These are phyloP conservation scores for Teratosphaeria pseudoeucalypti DNA, from an alignment of 2,329 filamentous ascomycete species.

Conservation along the genomic window DNA sequence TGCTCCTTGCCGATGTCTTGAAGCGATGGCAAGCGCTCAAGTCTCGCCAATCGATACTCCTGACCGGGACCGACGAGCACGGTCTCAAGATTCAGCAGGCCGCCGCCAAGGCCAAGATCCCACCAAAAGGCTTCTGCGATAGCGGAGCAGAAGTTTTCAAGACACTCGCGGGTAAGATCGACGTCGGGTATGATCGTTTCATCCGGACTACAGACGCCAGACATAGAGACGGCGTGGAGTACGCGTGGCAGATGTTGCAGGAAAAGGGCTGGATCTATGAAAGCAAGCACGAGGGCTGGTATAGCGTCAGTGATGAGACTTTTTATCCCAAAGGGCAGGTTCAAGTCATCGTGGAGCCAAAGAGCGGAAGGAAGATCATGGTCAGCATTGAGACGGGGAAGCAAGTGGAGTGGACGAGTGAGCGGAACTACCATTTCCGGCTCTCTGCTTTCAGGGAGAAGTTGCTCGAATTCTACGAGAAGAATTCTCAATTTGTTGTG, in stretches of 20 bases:
- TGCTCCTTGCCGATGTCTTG: constrained; percentile 80
- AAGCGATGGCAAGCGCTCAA: constrained; percentile 83
- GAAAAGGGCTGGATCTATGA: constrained; percentile 72
- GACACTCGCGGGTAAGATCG: constrained; percentile 57
- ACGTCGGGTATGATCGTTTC: constrained; percentile 73
- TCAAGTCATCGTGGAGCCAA: constrained; percentile 62
- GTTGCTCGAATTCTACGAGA: constrained; percentile 67
- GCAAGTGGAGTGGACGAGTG: constrained; percentile 88
- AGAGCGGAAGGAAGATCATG: constrained; percentile 74
- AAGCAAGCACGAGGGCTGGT: constrained; percentile 86
- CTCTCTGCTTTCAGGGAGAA: constrained; percentile 72
- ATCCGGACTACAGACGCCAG: constrained; percentile 80
- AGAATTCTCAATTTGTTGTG: constrained; percentile 67
- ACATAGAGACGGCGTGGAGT: constrained; percentile 74
- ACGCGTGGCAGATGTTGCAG: constrained; percentile 76
- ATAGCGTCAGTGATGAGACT: constrained; percentile 90
- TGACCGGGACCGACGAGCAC: constrained; percentile 94
- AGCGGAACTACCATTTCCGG: constrained; percentile 90
- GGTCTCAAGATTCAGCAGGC: constrained; percentile 95
- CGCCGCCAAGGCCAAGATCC: constrained; percentile 57
- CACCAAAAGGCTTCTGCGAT: constrained; percentile 82
- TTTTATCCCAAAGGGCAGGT: constrained; percentile 78
- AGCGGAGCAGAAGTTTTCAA: constrained; percentile 69
- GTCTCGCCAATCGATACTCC: constrained; percentile 60
- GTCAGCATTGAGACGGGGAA: constrained; percentile 72